Percentiles rank a stretch among this genome's conserved stretches.
These are phyloP conservation scores for Myxozyma sirexii DNA, from an alignment of 805 yeast genomes.

Conservation along the genomic window DNA sequence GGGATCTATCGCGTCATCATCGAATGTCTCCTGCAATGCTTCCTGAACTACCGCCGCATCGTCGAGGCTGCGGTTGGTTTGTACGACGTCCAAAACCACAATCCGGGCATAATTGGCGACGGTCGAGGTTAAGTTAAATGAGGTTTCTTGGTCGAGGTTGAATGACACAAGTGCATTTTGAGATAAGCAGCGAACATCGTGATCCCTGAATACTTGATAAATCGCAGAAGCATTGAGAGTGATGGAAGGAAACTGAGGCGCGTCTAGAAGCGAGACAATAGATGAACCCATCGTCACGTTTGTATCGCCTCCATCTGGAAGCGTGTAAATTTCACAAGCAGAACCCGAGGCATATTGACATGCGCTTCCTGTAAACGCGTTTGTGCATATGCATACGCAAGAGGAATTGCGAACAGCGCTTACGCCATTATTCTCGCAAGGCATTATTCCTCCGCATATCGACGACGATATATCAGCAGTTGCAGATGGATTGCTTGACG, in stretches of 20 bases:
- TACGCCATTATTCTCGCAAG: constrained; percentile 26
- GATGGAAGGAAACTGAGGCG: background rate
- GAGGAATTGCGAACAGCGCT: constrained; percentile 7
- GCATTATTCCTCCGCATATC: background rate
- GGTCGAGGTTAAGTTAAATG: constrained; percentile 12
- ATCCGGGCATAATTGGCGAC: constrained; percentile 17
- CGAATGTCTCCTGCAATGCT: constrained; percentile 14
- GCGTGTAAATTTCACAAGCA: constrained; percentile 10
- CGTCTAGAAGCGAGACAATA: constrained; percentile 5
- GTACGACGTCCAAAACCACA: constrained; percentile 24
- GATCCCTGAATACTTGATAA: constrained; percentile 1
- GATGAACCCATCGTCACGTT: constrained; percentile 23
- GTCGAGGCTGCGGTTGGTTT: constrained; percentile 16
- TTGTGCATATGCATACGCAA: constrained; percentile 27
- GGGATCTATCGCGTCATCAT: constrained; percentile 13
- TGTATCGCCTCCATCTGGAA: background rate
- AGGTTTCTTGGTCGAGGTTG: background rate
- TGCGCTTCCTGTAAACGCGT: constrained; percentile 15
- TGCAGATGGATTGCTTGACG: constrained; percentile 1
- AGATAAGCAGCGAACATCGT: constrained; percentile 16
- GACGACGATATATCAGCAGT: constrained; percentile 1
- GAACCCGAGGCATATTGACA: constrained; percentile 11
- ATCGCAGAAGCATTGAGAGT: constrained; percentile 1
- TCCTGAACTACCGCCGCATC: constrained; percentile 24
- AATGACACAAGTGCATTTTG: constrained; percentile 31